Evolutionary conservation across 2,329 filamentous ascomycete genomes (phyloP).

Genomic region (Colletotrichum abscissum): DNA sequence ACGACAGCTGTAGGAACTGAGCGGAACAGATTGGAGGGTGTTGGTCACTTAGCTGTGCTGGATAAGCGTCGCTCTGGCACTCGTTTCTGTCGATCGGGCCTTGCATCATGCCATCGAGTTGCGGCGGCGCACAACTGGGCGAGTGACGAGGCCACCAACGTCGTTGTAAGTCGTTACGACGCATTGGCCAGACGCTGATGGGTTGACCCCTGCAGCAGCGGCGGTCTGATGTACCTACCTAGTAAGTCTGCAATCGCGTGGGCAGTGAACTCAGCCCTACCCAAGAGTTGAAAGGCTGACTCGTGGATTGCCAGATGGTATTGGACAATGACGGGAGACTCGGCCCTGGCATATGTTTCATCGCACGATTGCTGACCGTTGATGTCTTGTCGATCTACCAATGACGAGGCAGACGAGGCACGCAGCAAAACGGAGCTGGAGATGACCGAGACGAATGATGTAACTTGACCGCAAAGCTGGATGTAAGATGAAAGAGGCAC

Average conservation of each 20-base stretch:
- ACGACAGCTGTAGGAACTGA: not conserved
- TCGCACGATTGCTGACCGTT: constrained; percentile 22
- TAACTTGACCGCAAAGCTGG: not conserved
- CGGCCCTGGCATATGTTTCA: not conserved
- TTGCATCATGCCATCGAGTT: not conserved
- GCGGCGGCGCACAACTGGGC: not conserved
- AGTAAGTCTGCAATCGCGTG: constrained; percentile 5
- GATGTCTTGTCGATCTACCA: not conserved
- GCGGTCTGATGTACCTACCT: constrained; percentile 1
- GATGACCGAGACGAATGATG: constrained; percentile 15
- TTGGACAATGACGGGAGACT: constrained; percentile 1
- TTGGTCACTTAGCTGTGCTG: not conserved
- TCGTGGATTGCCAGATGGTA: not conserved
- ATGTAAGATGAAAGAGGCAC: not conserved
- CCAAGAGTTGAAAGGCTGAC: not conserved
- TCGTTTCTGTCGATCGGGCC: not conserved
- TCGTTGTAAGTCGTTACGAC: not conserved
- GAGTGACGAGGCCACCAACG: not conserved
- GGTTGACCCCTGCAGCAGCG: constrained; percentile 21
- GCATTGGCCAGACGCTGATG: not conserved
- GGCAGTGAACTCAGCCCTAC: constrained; percentile 25
- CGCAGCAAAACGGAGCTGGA: not conserved
- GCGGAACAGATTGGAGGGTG: not conserved
- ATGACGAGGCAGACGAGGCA: not conserved
- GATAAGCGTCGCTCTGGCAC: not conserved